A percentile compares a stretch with the other conserved stretches of the same genome.
These are phyloP conservation scores for Dispira simplex DNA, from an alignment of 192 early-diverging fungal genomes.

Conservation along the genomic window DNA sequence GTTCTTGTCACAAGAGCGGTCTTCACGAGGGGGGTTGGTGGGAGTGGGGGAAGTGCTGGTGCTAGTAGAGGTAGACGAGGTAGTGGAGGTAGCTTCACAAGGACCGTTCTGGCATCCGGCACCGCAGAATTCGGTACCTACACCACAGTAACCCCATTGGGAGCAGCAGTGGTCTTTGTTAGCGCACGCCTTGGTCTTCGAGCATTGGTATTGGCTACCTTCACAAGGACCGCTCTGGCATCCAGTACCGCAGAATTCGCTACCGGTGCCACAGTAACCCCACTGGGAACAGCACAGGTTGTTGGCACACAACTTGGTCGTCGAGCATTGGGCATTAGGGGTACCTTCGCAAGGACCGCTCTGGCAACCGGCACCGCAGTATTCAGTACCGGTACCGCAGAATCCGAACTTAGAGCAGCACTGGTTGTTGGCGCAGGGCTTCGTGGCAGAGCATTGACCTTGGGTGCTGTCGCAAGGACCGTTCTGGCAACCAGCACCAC, in stretches of 20 bases:
- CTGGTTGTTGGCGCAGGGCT: not conserved
- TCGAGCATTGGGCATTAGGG: not conserved
- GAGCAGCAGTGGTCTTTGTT: not conserved
- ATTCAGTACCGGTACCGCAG: conserved; percentile 1
- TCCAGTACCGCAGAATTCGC: conserved; percentile 9
- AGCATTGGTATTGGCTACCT: not conserved
- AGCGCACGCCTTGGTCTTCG: not conserved
- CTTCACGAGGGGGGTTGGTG: not conserved
- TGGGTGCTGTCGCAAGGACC: not conserved
- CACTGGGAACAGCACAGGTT: not conserved
- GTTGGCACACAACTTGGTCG: not conserved
- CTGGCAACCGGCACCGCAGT: conserved; percentile 6
- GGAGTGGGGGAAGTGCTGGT: not conserved
- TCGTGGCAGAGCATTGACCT: not conserved
- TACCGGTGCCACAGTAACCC: not conserved
- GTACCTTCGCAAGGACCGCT: not conserved
- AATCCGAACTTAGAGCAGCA: not conserved
- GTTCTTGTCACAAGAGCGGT: not conserved
- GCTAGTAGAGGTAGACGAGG: not conserved
- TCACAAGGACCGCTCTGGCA: not conserved
- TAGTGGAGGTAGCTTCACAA: not conserved
- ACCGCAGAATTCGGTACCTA: not conserved
- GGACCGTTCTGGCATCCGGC: conserved; percentile 1
- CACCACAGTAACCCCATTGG: conserved; percentile 1
- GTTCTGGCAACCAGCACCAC: not conserved